These are phyloP conservation scores for Phaseolus coccineus DNA, from an alignment of 331 rosid genomes.

Conservation along the genomic window DNA sequence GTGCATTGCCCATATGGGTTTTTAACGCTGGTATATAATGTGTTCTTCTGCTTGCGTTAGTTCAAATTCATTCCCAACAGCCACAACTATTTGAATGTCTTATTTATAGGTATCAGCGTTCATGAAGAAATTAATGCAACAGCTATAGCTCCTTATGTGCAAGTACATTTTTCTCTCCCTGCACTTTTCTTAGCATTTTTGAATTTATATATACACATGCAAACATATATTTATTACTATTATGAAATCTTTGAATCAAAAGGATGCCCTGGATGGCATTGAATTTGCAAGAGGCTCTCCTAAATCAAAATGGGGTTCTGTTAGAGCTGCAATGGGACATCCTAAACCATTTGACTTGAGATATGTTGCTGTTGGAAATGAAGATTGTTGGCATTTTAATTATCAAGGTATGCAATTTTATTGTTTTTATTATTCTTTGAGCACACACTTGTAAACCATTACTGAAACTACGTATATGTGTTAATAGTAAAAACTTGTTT, in stretches of 20 bases:
- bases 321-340: constrained; percentile 21
- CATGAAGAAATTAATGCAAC: neutral
- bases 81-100: neutral
- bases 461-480: neutral
- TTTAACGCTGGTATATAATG: constrained; percentile 63
- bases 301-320: constrained; percentile 1
- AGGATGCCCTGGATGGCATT: constrained; percentile 20
- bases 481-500: neutral
- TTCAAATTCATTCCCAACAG: neutral
- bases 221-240: neutral
- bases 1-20: constrained; percentile 73
- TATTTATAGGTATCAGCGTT: neutral
- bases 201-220: neutral
- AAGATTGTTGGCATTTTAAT: neutral
- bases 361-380: constrained; percentile 23
- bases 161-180: neutral
- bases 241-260: neutral
- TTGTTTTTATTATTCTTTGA: neutral
- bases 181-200: neutral
- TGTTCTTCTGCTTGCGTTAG: constrained; percentile 12
- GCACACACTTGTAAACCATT: neutral
- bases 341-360: constrained; percentile 20
- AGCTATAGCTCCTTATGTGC: constrained; percentile 15
- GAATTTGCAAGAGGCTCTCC: constrained; percentile 28
- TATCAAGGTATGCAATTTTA: neutral